phyloP scores from a whole-genome alignment of 1,284 basidiomycete species.

The Irpex sp. region DNA sequence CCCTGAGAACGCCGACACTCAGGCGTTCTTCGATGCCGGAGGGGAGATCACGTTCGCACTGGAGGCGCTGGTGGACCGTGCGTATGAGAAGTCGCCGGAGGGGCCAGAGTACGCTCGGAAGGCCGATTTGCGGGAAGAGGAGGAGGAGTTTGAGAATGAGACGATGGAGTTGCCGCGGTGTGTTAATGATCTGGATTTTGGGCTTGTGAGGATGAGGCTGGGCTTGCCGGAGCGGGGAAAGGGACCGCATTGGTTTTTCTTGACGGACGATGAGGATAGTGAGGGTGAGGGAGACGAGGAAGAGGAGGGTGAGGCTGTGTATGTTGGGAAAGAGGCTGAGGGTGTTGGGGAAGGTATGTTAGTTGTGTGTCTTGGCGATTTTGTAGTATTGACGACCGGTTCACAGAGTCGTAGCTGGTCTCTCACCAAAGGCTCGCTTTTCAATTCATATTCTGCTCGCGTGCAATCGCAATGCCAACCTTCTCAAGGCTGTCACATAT shows the following conservation, averaged over 20 bases:
- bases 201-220: slow-evolving; percentile 14
- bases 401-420: not conserved
- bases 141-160: slow-evolving; percentile 30
- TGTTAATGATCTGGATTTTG: slow-evolving; percentile 16
- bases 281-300: slow-evolving; percentile 1
- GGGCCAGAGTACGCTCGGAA: slow-evolving; percentile 8
- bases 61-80: slow-evolving; percentile 14
- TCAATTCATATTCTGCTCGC: not conserved
- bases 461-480: not conserved
- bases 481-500: not conserved
- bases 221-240: slow-evolving; percentile 8
- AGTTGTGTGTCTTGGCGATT: not conserved
- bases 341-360: not conserved
- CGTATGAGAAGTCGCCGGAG: slow-evolving; percentile 13
- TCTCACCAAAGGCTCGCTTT: not conserved
- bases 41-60: slow-evolving; percentile 13
- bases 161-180: slow-evolving; percentile 29
- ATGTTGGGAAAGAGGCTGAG: slow-evolving; percentile 3
- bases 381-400: not conserved
- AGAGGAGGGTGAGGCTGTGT: slow-evolving; percentile 6
- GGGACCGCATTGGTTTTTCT: slow-evolving; percentile 18
- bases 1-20: not conserved
- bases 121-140: slow-evolving; percentile 17
- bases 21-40: slow-evolving; percentile 11
- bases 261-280: slow-evolving; percentile 13